These are phyloP conservation scores for Hebeloma cylindrosporum DNA, from an alignment of 768 basidiomycete genomes.

Conservation along the genomic window DNA sequence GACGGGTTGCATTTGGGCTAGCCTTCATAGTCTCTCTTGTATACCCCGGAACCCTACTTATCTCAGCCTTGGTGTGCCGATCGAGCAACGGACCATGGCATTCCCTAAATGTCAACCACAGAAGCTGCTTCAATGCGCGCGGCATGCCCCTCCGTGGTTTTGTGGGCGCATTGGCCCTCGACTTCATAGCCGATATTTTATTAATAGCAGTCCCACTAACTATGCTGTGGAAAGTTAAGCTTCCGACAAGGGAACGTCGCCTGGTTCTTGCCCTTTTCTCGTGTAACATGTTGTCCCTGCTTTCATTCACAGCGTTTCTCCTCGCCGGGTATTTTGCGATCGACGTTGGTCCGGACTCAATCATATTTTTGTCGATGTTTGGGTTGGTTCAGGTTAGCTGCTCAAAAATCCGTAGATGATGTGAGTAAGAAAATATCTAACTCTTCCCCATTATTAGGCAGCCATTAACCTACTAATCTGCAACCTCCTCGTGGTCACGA, in stretches of 20 bases:
- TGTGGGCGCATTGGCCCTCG: slow-evolving; percentile 11
- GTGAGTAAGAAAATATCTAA: too few species aligned
- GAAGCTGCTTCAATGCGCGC: background rate
- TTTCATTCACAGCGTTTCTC: slow-evolving; percentile 20
- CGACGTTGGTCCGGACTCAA: slow-evolving; percentile 7
- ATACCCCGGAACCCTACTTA: slow-evolving; percentile 4
- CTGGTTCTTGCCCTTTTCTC: slow-evolving; percentile 25
- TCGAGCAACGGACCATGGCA: background rate
- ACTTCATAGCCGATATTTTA: slow-evolving; percentile 23
- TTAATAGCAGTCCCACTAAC: slow-evolving; percentile 23
- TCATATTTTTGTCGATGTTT: slow-evolving; percentile 9
- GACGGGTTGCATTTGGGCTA: slow-evolving; percentile 4
- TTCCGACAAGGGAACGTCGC: slow-evolving; percentile 20
- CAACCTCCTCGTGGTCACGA: slow-evolving; percentile 22
- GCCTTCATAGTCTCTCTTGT: slow-evolving; percentile 4
- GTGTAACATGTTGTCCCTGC: slow-evolving; percentile 19
- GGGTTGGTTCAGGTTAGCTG: slow-evolving; percentile 21
- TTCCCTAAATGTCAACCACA: background rate
- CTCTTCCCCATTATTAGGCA: slow-evolving; percentile 10
- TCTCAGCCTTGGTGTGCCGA: slow-evolving; percentile 2
- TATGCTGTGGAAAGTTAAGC: slow-evolving; percentile 22
- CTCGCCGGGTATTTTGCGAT: slow-evolving; percentile 15
- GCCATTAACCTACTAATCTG: slow-evolving; percentile 21
- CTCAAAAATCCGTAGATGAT: too few species aligned
- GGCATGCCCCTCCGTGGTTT: background rate